These are phyloP conservation scores for Phytophthora multivora DNA, from an alignment of 352 stramenopile genomes.

Conservation along the genomic window DNA sequence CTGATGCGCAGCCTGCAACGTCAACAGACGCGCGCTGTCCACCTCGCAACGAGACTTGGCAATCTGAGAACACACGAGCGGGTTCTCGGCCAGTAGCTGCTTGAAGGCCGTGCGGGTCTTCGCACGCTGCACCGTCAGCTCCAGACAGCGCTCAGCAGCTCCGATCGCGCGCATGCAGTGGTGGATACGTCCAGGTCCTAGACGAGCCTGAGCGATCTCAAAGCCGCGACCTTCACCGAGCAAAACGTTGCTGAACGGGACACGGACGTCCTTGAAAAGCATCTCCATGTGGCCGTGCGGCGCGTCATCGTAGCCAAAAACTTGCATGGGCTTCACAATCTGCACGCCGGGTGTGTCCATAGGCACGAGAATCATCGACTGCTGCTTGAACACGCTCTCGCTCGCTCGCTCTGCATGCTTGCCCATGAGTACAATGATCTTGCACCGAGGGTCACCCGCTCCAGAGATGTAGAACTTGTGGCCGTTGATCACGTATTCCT, in stretches of 20 bases:
- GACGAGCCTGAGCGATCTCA: slow-evolving; percentile 90
- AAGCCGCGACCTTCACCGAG: slow-evolving; percentile 86
- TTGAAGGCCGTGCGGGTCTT: slow-evolving; percentile 95
- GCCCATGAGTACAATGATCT: slow-evolving; percentile 88
- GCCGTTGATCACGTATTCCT: slow-evolving; percentile 94
- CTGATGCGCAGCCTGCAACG: slow-evolving; percentile 89
- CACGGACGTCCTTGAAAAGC: slow-evolving; percentile 93
- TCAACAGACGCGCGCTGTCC: slow-evolving; percentile 86
- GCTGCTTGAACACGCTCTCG: slow-evolving; percentile 62
- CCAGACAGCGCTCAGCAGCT: slow-evolving; percentile 84
- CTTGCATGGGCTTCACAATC: slow-evolving; percentile 86
- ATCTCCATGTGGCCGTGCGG: slow-evolving; percentile 96
- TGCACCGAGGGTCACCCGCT: slow-evolving; percentile 95
- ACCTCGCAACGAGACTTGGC: slow-evolving; percentile 83
- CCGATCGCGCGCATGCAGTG: slow-evolving; percentile 98
- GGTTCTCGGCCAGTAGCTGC: slow-evolving; percentile 90
- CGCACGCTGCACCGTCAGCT: slow-evolving; percentile 87
- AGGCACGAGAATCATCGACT: slow-evolving; percentile 93
- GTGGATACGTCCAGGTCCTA: slow-evolving; percentile 97
- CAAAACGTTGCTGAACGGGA: slow-evolving; percentile 90
- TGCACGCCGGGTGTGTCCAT: slow-evolving; percentile 92
- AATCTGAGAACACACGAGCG: slow-evolving; percentile 82
- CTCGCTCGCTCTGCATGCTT: slow-evolving; percentile 49
- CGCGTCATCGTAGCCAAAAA: slow-evolving; percentile 98
- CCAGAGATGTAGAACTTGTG: slow-evolving; percentile 97